These are phyloP conservation scores for Cercospora sp. DNA, from an alignment of 2,329 filamentous ascomycete species.

Conservation along the genomic window DNA sequence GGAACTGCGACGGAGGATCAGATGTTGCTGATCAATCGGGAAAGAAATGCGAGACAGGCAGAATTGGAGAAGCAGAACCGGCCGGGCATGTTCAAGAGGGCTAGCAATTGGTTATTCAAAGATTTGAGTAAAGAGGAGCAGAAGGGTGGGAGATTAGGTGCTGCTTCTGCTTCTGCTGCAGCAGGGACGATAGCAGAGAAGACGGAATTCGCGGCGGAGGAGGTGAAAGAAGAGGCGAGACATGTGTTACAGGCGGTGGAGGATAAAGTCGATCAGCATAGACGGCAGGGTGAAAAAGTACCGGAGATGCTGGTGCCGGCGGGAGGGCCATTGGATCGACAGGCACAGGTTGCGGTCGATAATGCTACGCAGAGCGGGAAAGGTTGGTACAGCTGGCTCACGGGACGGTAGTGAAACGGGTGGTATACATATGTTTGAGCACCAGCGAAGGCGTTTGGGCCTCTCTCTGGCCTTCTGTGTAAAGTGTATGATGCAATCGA, in stretches of 20 bases:
- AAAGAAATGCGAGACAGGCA: slow-evolving; percentile 63
- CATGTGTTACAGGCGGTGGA: slow-evolving; percentile 39
- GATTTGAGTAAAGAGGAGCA: slow-evolving; percentile 41
- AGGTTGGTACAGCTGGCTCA: slow-evolving; percentile 50
- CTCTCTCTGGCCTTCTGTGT: neutral
- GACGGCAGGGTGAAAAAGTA: slow-evolving; percentile 33
- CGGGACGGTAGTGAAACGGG: slow-evolving; percentile 35
- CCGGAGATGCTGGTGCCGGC: slow-evolving; percentile 30
- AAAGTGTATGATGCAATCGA: slow-evolving; percentile 2
- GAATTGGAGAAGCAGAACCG: slow-evolving; percentile 44
- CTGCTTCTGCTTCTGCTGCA: slow-evolving; percentile 23
- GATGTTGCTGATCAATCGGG: slow-evolving; percentile 54
- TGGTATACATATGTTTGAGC: slow-evolving; percentile 6
- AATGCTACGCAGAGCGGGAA: slow-evolving; percentile 42
- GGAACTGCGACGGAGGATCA: slow-evolving; percentile 54
- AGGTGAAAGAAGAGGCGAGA: slow-evolving; percentile 23
- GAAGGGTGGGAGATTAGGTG: slow-evolving; percentile 40
- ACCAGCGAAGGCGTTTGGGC: slow-evolving; percentile 10
- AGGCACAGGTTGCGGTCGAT: slow-evolving; percentile 44
- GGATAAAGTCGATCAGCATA: slow-evolving; percentile 34
- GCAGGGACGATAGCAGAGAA: slow-evolving; percentile 9
- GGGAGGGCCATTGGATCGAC: slow-evolving; percentile 50
- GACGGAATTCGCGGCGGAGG: neutral
- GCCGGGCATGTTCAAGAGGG: slow-evolving; percentile 40
- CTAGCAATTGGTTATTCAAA: slow-evolving; percentile 38